These are phyloP conservation scores for Globisporangium cylindrosporum DNA, from an alignment of 352 stramenopile genomes.

Conservation along the genomic window DNA sequence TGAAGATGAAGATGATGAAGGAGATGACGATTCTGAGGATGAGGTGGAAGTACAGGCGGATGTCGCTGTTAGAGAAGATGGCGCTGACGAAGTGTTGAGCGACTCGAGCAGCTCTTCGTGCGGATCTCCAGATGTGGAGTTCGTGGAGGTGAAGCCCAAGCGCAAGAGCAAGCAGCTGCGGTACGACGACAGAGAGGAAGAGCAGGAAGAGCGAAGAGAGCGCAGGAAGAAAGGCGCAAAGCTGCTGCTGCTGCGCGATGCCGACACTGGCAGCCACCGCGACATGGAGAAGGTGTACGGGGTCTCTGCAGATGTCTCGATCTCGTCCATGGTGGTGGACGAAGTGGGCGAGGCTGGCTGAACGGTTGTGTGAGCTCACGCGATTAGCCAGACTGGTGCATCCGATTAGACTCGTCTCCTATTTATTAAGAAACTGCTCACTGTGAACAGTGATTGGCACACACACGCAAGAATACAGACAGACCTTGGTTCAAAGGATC, in stretches of 20 bases:
- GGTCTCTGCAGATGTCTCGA: neutral
- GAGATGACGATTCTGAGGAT: no score
- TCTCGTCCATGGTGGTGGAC: slow-evolving; percentile 8
- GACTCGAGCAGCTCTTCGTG: slow-evolving; percentile 7
- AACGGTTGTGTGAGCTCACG: neutral
- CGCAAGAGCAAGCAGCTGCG: slow-evolving; percentile 3
- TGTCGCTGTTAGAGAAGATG: neutral
- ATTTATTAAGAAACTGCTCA: no score
- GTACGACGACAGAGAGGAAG: neutral
- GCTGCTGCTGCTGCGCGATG: neutral
- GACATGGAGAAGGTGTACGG: neutral
- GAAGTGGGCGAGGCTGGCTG: neutral
- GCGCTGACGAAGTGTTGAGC: slow-evolving; percentile 1
- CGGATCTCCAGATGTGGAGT: slow-evolving; percentile 10
- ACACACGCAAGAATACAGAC: neutral
- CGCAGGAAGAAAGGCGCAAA: neutral
- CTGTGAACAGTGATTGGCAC: neutral
- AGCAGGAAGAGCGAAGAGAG: neutral
- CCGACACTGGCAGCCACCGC: neutral
- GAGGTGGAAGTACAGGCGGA: neutral
- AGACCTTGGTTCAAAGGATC: neutral
- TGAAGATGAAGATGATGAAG: neutral
- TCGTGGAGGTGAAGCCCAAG: slow-evolving; percentile 9
- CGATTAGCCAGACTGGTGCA: neutral
- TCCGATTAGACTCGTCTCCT: no score